phyloP scores from a whole-genome alignment of 2,329 filamentous ascomycete genomes.

The Atkinsonella hypoxylon region DNA sequence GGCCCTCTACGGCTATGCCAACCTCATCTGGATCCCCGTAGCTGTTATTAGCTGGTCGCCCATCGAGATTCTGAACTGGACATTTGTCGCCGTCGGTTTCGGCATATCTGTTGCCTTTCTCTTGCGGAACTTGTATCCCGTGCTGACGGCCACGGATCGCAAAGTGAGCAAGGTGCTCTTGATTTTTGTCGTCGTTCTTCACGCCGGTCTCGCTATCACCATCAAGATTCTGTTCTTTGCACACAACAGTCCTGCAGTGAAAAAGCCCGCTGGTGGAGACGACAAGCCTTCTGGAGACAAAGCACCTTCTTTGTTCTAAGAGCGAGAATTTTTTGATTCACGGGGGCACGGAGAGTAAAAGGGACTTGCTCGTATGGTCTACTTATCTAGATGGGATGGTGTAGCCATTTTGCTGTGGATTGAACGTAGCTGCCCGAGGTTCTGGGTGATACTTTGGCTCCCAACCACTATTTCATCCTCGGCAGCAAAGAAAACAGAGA shows the following conservation, averaged over 20 bases:
- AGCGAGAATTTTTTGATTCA: background rate
- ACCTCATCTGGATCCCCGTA: conserved; percentile 94
- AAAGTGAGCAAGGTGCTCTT: conserved; percentile 84
- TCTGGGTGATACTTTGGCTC: too few species aligned
- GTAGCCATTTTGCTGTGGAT: background rate
- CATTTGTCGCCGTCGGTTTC: conserved; percentile 81
- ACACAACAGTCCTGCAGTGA: conserved; percentile 45
- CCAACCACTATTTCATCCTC: too few species aligned
- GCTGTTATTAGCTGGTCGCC: conserved; percentile 85
- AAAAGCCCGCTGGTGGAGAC: conserved; percentile 24
- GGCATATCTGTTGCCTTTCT: conserved; percentile 73
- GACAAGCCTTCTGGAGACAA: conserved; percentile 13
- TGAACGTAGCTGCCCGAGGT: background rate
- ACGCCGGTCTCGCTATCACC: conserved; percentile 80
- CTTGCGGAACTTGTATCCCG: conserved; percentile 76
- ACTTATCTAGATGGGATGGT: too few species aligned
- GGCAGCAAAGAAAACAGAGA: background rate
- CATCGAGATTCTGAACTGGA: conserved; percentile 78
- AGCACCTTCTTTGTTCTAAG: conserved; percentile 11
- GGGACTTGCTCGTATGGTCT: too few species aligned
- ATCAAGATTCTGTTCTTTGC: conserved; percentile 98
- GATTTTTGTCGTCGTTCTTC: conserved; percentile 70
- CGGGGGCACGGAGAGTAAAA: too few species aligned
- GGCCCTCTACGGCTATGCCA: conserved; percentile 91
- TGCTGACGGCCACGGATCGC: conserved; percentile 83